Evolutionary conservation across 2,329 filamentous ascomycete genomes (phyloP), one percentile per base, ranked within the genome.

Genomic region (Phyllosticta citrichinensis): DNA sequence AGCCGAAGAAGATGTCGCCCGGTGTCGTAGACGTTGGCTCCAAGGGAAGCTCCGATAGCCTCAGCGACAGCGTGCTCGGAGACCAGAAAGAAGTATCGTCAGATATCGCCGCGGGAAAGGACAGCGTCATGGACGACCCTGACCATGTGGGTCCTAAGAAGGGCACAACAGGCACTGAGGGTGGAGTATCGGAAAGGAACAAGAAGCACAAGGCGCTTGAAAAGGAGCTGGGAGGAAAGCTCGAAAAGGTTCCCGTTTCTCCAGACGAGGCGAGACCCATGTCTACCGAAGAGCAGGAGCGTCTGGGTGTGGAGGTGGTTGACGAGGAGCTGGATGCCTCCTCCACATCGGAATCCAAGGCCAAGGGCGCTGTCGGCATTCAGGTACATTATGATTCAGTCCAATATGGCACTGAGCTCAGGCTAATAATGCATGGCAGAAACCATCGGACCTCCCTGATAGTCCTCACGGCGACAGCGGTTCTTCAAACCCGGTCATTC

Each of bases 111-210:
- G 55, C 55, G 19, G 55, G 79, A 40, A 82, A 84, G 63, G 82
- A 96, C 71, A 91, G 92, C 51, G 91, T 97, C 62, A 97, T 97
- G 93, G 89, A 96, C 70, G 92, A 97, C 73, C 89, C 87, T 64
- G 83, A 88, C 70, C 81, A 91, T 65, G 76, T 82, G 47, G 81
- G 83, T 51, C 90, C 92, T 4, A 92, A 91, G 71, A 83, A 91
- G 71, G 93, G 92, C 55, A 95, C 90, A 2, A 89, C 88, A 3
- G 93, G 93, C 50, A 96, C 89, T 1, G 89, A 92, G 70, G 92
- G 91, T 12, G 92, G 93, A 58, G 89, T 97, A 52, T 91, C 87
- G 25, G 88, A 92, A 71, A 96, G 95, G 75, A 85, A 86, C 66
- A 94, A 91, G 77, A 86, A 85, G 56, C 82, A 84, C 63, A 87